Conservation (phyloP, 2,329 filamentous ascomycete genomes). For the Thelonectria discophora region DNA sequence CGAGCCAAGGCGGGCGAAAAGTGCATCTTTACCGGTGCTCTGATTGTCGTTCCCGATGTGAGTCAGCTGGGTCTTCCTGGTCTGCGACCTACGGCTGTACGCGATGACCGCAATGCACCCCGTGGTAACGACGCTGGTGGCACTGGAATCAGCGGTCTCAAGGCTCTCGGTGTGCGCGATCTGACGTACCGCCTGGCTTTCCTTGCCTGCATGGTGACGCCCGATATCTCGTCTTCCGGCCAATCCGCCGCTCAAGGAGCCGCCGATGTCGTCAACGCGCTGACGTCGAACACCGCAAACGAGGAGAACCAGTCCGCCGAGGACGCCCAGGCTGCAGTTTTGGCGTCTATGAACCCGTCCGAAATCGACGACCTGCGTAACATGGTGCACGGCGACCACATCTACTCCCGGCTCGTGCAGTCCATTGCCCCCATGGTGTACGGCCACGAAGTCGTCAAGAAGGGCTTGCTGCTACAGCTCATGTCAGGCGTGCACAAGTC, state of each 20-base stretch:
- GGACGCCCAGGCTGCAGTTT: conserved; percentile 85
- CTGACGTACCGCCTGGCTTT: conserved; percentile 97
- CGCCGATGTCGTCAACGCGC: conserved; percentile 82
- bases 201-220: conserved; percentile 93
- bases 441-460: conserved; percentile 97
- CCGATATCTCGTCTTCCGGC: conserved; percentile 83
- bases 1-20: conserved; percentile 97
- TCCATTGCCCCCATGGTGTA: conserved; percentile 97
- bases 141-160: conserved; percentile 85
- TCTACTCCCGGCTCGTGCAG: conserved; percentile 91
- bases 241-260: conserved; percentile 71
- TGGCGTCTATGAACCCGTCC: conserved; percentile 82
- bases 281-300: conserved; percentile 70
- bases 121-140: conserved; percentile 84
- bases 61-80: conserved; percentile 94
- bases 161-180: conserved; percentile 92
- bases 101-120: conserved; percentile 78
- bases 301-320: conserved; percentile 79
- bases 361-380: conserved; percentile 92
- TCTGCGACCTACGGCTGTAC: conserved; percentile 80
- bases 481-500: conserved; percentile 95
- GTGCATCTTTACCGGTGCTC: conserved; percentile 94
- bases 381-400: conserved; percentile 96
- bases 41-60: conserved; percentile 97
- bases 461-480: conserved; percentile 90